phyloP scores from a whole-genome alignment of 768 basidiomycete genomes.

The Rhizopogon vulgaris region DNA sequence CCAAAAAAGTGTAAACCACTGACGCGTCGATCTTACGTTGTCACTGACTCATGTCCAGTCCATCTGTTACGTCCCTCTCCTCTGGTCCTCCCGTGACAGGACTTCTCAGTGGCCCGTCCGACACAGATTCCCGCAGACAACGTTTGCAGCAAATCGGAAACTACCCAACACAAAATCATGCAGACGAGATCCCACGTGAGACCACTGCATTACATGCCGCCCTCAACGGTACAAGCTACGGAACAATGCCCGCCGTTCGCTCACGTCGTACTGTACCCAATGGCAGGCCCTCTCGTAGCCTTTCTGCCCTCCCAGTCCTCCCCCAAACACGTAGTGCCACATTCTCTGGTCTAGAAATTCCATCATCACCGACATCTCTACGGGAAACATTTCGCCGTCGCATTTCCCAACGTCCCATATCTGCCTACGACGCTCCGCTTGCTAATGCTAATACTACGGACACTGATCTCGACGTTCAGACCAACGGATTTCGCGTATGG shows the following conservation, averaged over 20 bases:
- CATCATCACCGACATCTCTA: conserved; percentile 29
- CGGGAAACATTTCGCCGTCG: conserved; percentile 31
- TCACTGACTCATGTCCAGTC: not conserved
- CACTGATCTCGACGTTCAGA: conserved; percentile 52
- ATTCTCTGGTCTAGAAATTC: conserved; percentile 32
- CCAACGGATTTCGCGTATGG: conserved; percentile 83
- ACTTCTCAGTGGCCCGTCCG: conserved; percentile 43
- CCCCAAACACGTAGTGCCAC: conserved; percentile 25
- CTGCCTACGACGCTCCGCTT: conserved; percentile 58
- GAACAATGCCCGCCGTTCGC: conserved; percentile 38
- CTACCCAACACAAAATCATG: not conserved
- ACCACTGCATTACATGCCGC: conserved; percentile 28
- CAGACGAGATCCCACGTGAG: conserved; percentile 24
- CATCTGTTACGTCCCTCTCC: conserved; percentile 13
- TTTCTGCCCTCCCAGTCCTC: conserved; percentile 32
- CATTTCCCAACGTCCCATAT: conserved; percentile 49
- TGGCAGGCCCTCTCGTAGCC: conserved; percentile 28
- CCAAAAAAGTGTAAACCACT: no score
- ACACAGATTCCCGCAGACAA: conserved; percentile 55
- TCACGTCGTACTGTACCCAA: conserved; percentile 17
- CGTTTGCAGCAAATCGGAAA: conserved; percentile 52
- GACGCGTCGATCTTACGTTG: not conserved
- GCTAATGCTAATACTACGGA: conserved; percentile 28
- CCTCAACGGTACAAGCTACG: conserved; percentile 41
- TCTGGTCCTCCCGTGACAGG: conserved; percentile 18